phyloP scores from a whole-genome alignment of 208 protist genomes.

The Leishmania arabica region DNA sequence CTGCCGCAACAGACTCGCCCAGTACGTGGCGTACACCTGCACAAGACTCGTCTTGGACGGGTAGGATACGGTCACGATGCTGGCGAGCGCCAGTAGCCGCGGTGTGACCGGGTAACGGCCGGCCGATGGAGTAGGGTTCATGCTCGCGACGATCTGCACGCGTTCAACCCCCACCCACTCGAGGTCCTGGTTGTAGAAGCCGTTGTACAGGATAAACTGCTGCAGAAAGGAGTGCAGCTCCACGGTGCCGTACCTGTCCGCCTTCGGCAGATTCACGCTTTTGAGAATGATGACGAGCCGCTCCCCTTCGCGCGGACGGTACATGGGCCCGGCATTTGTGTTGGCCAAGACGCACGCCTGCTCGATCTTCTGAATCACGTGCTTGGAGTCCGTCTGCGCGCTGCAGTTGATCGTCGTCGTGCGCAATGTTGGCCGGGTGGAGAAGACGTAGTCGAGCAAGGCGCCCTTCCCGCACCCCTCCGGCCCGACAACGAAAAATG shows the following conservation, averaged over 20 bases:
- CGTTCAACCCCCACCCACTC: slow-evolving; percentile 96
- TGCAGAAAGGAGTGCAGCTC: slow-evolving; percentile 97
- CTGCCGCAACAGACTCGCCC: slow-evolving; percentile 70
- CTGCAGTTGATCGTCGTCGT: slow-evolving; percentile 95
- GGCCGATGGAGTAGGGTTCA: slow-evolving; percentile 93
- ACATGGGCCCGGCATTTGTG: slow-evolving; percentile 89
- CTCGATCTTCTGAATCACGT: slow-evolving; percentile 96
- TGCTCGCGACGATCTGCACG: slow-evolving; percentile 95
- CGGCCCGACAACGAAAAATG: slow-evolving; percentile 96
- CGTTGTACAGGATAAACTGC: slow-evolving; percentile 96
- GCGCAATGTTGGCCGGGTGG: slow-evolving; percentile 35
- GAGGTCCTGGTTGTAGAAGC: slow-evolving; percentile 97
- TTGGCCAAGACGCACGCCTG: slow-evolving; percentile 90
- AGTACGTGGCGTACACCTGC: slow-evolving; percentile 93
- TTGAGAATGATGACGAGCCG: slow-evolving; percentile 95
- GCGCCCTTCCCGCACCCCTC: slow-evolving; percentile 96
- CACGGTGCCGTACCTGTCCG: slow-evolving; percentile 98
- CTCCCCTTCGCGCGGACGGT: slow-evolving; percentile 94
- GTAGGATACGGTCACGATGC: slow-evolving; percentile 93
- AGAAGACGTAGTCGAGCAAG: slow-evolving; percentile 87
- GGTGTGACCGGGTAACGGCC: slow-evolving; percentile 92
- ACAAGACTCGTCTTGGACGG: slow-evolving; percentile 87
- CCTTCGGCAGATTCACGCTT: slow-evolving; percentile 97
- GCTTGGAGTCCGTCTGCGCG: slow-evolving; percentile 92
- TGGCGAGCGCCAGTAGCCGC: slow-evolving; percentile 95